These are phyloP conservation scores for Cokeromyces recurvatus DNA, from an alignment of 371 early-diverging fungal genomes.

Conservation along the genomic window DNA sequence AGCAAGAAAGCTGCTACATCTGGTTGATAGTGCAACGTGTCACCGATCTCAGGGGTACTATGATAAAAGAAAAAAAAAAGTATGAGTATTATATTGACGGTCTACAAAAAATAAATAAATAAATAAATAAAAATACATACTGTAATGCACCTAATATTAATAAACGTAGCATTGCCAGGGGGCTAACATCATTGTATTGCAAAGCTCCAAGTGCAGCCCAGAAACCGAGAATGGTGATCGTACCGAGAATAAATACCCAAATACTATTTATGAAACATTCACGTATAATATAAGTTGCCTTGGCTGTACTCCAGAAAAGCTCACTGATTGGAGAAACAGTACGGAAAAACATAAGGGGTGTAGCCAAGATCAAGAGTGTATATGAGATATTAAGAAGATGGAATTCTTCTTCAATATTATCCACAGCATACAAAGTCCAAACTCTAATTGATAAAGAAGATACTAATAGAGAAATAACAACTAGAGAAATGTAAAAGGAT, in stretches of 20 bases:
- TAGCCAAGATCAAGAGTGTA: conserved; percentile 23
- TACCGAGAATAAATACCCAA: conserved; percentile 24
- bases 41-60: conserved; percentile 39
- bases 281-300: conserved; percentile 20
- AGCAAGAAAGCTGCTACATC: conserved; percentile 26
- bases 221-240: conserved; percentile 23
- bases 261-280: conserved; percentile 28
- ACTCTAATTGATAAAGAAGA: conserved; percentile 23
- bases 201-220: conserved; percentile 39
- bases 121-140: no score
- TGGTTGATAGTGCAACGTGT: conserved; percentile 35
- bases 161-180: conserved; percentile 24
- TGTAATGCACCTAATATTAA: conserved; percentile 40
- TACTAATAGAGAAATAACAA: conserved; percentile 14
- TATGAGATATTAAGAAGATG: conserved; percentile 15
- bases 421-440: conserved; percentile 9
- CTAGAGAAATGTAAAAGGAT: conserved; percentile 25
- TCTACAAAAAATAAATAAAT: no score
- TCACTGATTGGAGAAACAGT: conserved; percentile 17
- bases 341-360: conserved; percentile 39
- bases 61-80: not conserved
- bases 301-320: conserved; percentile 27
- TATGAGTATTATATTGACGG: not conserved
- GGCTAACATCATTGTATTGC: conserved; percentile 28
- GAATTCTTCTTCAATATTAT: conserved; percentile 13